These are phyloP conservation scores for Yarrowia sp. DNA, from an alignment of 805 yeast species.

Conservation along the genomic window DNA sequence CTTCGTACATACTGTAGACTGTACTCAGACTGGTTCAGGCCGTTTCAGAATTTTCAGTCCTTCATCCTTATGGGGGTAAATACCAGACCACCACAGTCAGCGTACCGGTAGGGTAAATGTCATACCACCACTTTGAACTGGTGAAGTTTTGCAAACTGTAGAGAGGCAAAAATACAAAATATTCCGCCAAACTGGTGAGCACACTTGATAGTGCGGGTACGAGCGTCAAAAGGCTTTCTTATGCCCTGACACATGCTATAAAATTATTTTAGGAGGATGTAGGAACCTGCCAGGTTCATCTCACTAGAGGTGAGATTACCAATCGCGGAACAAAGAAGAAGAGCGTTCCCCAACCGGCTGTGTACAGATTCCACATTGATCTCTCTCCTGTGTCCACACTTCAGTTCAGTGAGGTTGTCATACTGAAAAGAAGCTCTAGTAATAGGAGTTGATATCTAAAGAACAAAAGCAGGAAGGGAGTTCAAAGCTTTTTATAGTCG, in stretches of 20 bases:
- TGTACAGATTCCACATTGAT: conserved; percentile 38
- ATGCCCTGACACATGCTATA: neutral
- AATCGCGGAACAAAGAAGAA: conserved; percentile 37
- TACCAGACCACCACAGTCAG: too few relatives aligned
- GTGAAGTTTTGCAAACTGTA: neutral
- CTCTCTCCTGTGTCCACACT: conserved; percentile 40
- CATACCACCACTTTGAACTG: neutral
- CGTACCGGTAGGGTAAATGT: neutral
- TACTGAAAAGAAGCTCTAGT: conserved; percentile 39
- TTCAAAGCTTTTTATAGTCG: neutral
- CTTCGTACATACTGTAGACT: too few relatives aligned
- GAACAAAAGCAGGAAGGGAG: neutral
- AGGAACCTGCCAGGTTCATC: conserved; percentile 39
- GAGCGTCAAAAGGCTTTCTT: too few relatives aligned
- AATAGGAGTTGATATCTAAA: conserved; percentile 39
- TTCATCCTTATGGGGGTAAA: too few relatives aligned
- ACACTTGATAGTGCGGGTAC: too few relatives aligned
- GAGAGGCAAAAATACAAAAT: neutral
- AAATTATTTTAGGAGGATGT: conserved; percentile 9
- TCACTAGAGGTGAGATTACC: conserved; percentile 39
- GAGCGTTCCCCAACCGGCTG: conserved; percentile 39
- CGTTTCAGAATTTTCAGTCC: too few relatives aligned
- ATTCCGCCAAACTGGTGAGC: neutral
- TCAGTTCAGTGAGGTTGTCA: conserved; percentile 32
- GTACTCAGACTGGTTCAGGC: too few relatives aligned